Conservation (phyloP, 192 early-diverging fungal genomes). For the Chytriomyces sp. region DNA sequence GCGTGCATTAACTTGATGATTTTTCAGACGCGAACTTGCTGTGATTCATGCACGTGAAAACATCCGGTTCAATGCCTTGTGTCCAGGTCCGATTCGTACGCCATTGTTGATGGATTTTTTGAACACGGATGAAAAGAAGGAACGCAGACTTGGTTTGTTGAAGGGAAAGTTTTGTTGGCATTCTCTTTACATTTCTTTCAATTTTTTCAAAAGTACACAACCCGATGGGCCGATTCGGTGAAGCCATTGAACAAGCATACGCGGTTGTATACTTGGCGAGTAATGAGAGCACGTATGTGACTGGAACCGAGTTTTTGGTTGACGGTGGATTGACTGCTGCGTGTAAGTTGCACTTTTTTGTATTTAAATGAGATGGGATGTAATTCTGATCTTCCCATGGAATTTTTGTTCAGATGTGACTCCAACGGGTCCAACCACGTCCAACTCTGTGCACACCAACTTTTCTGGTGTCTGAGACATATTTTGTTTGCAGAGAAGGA, state of each 20-base stretch:
- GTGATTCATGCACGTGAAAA: conserved; percentile 85
- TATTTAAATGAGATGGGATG: too few relatives aligned
- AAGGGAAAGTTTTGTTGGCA: too few relatives aligned
- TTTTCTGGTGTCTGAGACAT: conserved; percentile 40
- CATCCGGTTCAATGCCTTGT: conserved; percentile 82
- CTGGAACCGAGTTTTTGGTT: conserved; percentile 80
- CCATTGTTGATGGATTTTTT: conserved; percentile 84
- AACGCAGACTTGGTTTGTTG: conserved; percentile 68
- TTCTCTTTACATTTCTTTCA: too few relatives aligned
- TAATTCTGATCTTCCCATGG: too few relatives aligned
- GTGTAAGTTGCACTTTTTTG: too few relatives aligned
- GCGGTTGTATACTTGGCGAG: conserved; percentile 82
- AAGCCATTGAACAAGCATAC: conserved; percentile 85
- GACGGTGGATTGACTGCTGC: conserved; percentile 83
- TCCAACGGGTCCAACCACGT: conserved; percentile 38
- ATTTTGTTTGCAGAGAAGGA: not conserved
- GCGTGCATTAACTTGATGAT: too few relatives aligned
- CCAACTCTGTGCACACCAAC: conserved; percentile 35
- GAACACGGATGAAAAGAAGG: conserved; percentile 83
- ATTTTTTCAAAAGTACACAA: too few relatives aligned
- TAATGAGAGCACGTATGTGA: conserved; percentile 77
- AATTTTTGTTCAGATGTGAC: conserved; percentile 37
- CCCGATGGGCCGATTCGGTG: conserved; percentile 86
- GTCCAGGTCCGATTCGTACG: conserved; percentile 80
- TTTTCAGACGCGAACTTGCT: conserved; percentile 68